Evolutionary conservation across 805 yeast species (phyloP).

Genomic region (Metschnikowia gelsemii): DNA sequence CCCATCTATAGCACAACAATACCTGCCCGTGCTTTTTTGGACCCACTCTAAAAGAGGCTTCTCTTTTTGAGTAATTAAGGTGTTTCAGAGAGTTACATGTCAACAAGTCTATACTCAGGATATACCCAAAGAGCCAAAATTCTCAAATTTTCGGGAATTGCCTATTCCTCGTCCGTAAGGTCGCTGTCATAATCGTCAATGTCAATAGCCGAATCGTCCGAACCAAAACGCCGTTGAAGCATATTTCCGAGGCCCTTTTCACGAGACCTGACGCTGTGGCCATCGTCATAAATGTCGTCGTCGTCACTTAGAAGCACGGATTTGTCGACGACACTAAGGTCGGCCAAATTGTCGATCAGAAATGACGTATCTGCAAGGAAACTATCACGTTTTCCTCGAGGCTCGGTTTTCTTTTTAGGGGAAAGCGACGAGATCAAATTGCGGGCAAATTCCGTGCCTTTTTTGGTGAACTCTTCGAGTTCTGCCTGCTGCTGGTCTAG

Average conservation of each 20-base stretch:
- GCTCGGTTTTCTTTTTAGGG: slow-evolving; percentile 23
- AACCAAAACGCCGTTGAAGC: too few species aligned
- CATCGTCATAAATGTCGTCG: slow-evolving; percentile 2
- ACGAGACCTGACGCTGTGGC: too few species aligned
- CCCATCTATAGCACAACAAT: too few species aligned
- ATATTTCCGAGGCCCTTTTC: too few species aligned
- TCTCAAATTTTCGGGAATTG: too few species aligned
- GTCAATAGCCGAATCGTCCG: slow-evolving; percentile 19
- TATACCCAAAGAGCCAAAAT: too few species aligned
- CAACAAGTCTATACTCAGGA: too few species aligned
- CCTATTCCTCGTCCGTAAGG: slow-evolving; percentile 5
- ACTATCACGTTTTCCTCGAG: too few species aligned
- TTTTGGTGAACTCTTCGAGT: slow-evolving; percentile 26
- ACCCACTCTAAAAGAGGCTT: too few species aligned
- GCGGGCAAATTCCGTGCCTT: slow-evolving; percentile 28
- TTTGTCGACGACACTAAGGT: slow-evolving; percentile 8
- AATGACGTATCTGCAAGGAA: slow-evolving; percentile 28
- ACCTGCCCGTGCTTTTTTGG: too few species aligned
- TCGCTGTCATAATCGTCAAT: slow-evolving; percentile 31
- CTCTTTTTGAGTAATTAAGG: too few species aligned
- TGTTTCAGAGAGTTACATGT: too few species aligned
- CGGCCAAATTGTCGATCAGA: slow-evolving; percentile 24
- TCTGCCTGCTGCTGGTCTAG: slow-evolving; percentile 24
- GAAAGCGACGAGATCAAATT: slow-evolving; percentile 27
- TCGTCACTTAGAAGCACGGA: slow-evolving; percentile 20